These are phyloP conservation scores for Salix koriyanagi DNA, from an alignment of 345 rosid genomes.

Conservation along the genomic window DNA sequence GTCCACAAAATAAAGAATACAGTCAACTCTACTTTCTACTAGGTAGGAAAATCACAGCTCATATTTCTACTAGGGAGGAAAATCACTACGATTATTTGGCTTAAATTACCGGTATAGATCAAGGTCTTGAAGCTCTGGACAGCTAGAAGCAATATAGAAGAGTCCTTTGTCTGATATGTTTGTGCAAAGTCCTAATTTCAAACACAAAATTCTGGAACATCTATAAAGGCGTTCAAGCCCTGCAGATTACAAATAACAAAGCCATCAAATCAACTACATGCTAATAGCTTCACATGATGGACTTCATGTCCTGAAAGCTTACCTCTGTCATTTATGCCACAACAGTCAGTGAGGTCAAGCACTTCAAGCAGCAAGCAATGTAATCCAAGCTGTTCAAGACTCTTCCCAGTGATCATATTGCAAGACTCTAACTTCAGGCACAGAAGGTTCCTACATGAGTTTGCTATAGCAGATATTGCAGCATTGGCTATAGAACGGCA, in stretches of 20 bases:
- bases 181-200: conserved; percentile 77
- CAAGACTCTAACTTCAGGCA: conserved; percentile 81
- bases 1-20: conserved; percentile 13
- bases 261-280: background rate
- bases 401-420: conserved; percentile 69
- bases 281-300: background rate
- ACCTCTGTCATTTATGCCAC: conserved; percentile 70
- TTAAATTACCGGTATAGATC: conserved; percentile 78
- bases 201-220: conserved; percentile 52
- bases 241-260: conserved; percentile 26
- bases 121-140: conserved; percentile 59
- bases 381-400: conserved; percentile 64
- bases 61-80: background rate
- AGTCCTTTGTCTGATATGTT: conserved; percentile 70
- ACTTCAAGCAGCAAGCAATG: conserved; percentile 58
- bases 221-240: conserved; percentile 72
- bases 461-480: conserved; percentile 64
- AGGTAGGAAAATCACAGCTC: background rate
- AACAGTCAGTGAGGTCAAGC: conserved; percentile 88
- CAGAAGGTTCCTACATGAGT: conserved; percentile 59
- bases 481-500: conserved; percentile 65
- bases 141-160: conserved; percentile 53
- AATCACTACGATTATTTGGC: background rate
- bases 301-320: background rate
- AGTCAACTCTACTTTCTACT: background rate